Percentiles rank a stretch among this genome's conserved stretches.
Evolutionary conservation across 768 basidiomycete species (phyloP).

Genomic region (Suillus brevipes): DNA sequence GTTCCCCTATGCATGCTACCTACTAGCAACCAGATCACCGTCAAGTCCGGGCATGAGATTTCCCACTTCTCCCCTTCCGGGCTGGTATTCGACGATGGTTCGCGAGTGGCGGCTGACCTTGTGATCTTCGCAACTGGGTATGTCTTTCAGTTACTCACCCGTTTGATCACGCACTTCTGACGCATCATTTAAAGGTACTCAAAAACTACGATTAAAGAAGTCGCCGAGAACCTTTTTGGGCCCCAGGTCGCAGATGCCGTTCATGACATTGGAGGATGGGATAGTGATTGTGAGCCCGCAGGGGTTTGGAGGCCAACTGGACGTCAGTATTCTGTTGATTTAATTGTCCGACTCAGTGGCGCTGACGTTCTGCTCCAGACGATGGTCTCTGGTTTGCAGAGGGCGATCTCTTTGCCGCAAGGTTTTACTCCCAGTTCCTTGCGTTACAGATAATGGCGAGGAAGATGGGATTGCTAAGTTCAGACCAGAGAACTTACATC

Average conservation of each 20-base stretch:
- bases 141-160: background rate
- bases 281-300: conserved; percentile 12
- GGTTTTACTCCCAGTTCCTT: background rate
- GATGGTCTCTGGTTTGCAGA: conserved; percentile 9
- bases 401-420: conserved; percentile 9
- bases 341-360: background rate
- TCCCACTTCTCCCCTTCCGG: conserved; percentile 4
- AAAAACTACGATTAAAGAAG: conserved; percentile 6
- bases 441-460: background rate
- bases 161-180: background rate
- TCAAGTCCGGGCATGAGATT: conserved; percentile 10
- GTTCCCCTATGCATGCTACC: background rate
- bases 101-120: conserved; percentile 4
- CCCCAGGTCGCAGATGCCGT: conserved; percentile 3
- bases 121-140: conserved; percentile 10
- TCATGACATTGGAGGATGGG: conserved; percentile 14
- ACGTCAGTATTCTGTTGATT: background rate
- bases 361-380: background rate
- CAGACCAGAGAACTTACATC: background rate
- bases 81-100: conserved; percentile 8
- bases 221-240: conserved; percentile 6
- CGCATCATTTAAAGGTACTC: background rate
- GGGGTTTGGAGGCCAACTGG: conserved; percentile 15
- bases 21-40: conserved; percentile 1
- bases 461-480: background rate